Evolutionary conservation across 371 early-diverging fungal species (phyloP), one percentile per base, ranked within the genome.

Genomic region (Mortierella sp.): DNA sequence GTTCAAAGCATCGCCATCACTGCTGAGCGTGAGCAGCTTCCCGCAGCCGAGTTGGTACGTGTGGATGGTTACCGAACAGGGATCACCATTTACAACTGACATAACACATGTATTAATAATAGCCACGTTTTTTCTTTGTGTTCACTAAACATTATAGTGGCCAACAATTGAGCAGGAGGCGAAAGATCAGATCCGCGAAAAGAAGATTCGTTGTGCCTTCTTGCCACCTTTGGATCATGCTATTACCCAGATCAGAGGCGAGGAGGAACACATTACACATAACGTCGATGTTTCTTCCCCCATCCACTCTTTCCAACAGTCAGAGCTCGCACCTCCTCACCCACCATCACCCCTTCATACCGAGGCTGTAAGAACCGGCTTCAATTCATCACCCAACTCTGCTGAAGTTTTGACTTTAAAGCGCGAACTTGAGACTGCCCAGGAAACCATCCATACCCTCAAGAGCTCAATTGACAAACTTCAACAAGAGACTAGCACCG

Each of bases 1-100:
- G 93, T 98, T 40, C 97, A 97, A 86, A 93, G 93, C 51, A 89
- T 97, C 52, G 86, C 87, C 63, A 91, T 96, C 62, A 87, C 91
- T 30, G 85, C 89, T 18, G 84, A 85, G n/a, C 84, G 83, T 28
- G 84, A 86, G 60, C 77, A 75, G 5, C 61, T 84, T 55, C 75
- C 86, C 62, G 64, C 84, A n/a, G 51, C 81, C 22, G 86, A 84
- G 28, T 55, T 91, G 86, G 91, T 90, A 86, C 65, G 77, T 61
- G 18, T 43, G 18, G 16, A 43, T 8, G 16, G 18, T 43, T 18
- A 14, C 11, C 45, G 12, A 20, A 30, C 26, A 35, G 32, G 32
- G 20, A 11, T 62, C 35, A 30, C 1, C 32, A 30, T 54, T 16
- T 30, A 18, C 32, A 30, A 35, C 24, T 26, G 6, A 32, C 32